Evolutionary conservation across 148 eudicot genomes (phyloP), one percentile per base, ranked within the genome.

Genomic region (Rhododendron ferrugineum): DNA sequence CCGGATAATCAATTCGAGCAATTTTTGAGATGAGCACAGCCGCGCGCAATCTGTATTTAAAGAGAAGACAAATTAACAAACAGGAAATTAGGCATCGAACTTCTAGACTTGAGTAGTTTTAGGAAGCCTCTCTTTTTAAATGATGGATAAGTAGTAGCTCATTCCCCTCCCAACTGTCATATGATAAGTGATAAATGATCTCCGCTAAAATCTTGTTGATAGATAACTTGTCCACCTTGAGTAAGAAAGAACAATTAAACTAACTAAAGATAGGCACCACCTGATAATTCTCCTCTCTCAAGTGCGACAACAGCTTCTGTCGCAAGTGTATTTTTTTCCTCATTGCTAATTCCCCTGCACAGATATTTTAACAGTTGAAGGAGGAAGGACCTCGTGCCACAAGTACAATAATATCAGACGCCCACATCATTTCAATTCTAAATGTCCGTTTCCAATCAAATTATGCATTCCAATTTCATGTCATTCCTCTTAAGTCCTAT

Each of bases 231-330:
- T 30, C 81, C 46, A 75, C 37, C 77, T 10, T 62, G 15, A 6
- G 42, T 22, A 84, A 73, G 50, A 30, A 74, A n/a, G 75, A 49
- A 84, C n/a, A 64, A 32, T 28, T 72, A n/a, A 79, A n/a, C 68
- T 26, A 56, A 34, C 26, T 6, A 22, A 50, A 28, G 60, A 30
- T 10, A 74, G 58, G 76, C 22, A 87, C 47, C 82, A 95, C 99
- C 98, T 95, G 97, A 86, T 94, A 91, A 90, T 97, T 93, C 87
- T 97, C 98, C 89, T 97, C 99, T 90, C 98, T 94, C 89, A 95
- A 90, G 86, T 97, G 93, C 50, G 96, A 97, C 86, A 97, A 85
- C 88, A 97, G 86, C 82, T 94, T 97, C 83, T 95, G 95, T 89
- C 92, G 91, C 88, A 97, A 87, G 87, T 42, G 46, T 42, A 42